Conservation (phyloP, 2,329 filamentous ascomycete genomes). For the Beauveria brongniartii region DNA sequence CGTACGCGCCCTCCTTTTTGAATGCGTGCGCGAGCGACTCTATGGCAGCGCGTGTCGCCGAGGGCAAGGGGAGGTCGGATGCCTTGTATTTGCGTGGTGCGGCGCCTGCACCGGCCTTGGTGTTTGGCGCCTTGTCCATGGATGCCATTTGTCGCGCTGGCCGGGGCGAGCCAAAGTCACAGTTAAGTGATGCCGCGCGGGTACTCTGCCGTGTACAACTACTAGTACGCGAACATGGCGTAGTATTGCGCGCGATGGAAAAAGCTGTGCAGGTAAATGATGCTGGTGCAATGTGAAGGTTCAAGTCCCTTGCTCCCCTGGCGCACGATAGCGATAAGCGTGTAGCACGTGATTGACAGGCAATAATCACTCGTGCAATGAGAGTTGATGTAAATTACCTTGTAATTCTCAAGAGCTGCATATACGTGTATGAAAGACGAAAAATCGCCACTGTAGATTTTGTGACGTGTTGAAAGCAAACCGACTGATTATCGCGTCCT, state of each 20-base stretch:
- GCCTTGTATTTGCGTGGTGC: slow-evolving; percentile 53
- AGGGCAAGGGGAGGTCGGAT: slow-evolving; percentile 65
- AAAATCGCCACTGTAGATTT: background rate
- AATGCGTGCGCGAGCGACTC: slow-evolving; percentile 71
- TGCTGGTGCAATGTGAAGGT: background rate
- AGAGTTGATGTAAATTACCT: too few species aligned
- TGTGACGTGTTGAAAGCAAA: background rate
- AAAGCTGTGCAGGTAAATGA: background rate
- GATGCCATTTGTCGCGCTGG: background rate
- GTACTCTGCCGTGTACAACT: background rate
- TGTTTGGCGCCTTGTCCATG: background rate
- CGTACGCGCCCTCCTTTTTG: slow-evolving; percentile 81
- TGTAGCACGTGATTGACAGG: background rate
- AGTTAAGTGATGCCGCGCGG: background rate
- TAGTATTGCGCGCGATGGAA: background rate
- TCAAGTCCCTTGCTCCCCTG: background rate
- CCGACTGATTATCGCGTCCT: background rate
- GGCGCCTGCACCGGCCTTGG: background rate
- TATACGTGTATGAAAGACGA: too few species aligned
- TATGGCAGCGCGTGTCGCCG: slow-evolving; percentile 64
- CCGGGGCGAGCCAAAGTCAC: background rate
- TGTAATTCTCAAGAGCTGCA: too few species aligned
- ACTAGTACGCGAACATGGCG: background rate
- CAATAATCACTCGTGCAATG: background rate
- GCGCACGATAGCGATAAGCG: background rate